Percentiles rank a stretch among this genome's conserved stretches.
These are phyloP conservation scores for Chlorella sp. DNA, from an alignment of 139 green algal genomes.

Conservation along the genomic window DNA sequence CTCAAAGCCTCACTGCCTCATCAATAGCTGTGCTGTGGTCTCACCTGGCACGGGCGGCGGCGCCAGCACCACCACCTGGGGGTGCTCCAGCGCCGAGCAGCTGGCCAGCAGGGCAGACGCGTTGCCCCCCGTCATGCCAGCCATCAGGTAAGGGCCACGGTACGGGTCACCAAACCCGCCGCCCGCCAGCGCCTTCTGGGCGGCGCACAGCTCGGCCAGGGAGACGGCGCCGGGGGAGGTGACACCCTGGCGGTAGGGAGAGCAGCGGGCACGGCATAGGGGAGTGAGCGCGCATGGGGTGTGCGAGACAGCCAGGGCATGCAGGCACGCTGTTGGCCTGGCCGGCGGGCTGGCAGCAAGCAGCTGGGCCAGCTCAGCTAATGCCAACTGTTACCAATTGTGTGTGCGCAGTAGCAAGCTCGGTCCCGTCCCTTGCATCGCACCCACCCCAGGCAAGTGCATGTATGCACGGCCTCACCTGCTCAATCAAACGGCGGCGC, in stretches of 20 bases:
- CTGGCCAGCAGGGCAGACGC: background rate
- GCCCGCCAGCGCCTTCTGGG: background rate
- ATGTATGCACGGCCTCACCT: background rate
- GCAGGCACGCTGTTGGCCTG: background rate
- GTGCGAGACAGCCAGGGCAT: no score
- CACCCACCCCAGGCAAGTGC: background rate
- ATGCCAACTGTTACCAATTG: no score
- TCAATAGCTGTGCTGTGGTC: background rate
- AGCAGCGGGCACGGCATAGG: background rate
- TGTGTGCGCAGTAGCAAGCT: background rate
- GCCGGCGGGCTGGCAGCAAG: no score
- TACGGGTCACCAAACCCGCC: background rate
- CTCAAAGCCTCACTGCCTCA: no score
- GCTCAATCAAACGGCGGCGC: slow-evolving; percentile 14
- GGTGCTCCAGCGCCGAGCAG: background rate
- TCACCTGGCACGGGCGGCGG: background rate
- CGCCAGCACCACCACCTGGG: background rate
- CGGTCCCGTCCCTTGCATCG: background rate
- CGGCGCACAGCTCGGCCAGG: slow-evolving; percentile 23
- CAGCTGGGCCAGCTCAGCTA: no score
- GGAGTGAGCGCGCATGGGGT: background rate
- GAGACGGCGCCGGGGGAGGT: background rate
- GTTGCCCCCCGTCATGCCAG: background rate
- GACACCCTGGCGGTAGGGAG: background rate
- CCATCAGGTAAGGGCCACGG: background rate